Percentiles rank a stretch among this genome's conserved stretches.
Conservation (phyloP, 192 early-diverging fungal genomes). For the Coemansia sp. region DNA sequence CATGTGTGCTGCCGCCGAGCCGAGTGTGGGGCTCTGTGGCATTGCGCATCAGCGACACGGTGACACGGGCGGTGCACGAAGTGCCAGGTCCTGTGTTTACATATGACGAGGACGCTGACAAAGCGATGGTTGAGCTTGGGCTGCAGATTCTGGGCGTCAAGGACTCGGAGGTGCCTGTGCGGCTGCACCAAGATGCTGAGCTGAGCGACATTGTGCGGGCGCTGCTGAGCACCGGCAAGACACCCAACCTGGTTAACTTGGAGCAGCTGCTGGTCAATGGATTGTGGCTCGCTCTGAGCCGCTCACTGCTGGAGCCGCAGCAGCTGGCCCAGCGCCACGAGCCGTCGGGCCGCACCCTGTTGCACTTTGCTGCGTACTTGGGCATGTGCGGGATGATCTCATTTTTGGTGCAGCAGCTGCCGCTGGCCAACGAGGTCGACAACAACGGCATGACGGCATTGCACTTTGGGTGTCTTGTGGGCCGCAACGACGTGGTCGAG, state of each 20-base stretch:
- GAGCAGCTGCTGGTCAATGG: conserved; percentile 32
- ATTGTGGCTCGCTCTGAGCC: conserved; percentile 19
- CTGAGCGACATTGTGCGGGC: conserved; percentile 17
- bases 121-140: conserved; percentile 86
- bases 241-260: conserved; percentile 35
- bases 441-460: conserved; percentile 69
- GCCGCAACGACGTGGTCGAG: conserved; percentile 53
- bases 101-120: conserved; percentile 74
- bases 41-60: conserved; percentile 26
- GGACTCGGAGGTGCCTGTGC: conserved; percentile 34
- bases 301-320: conserved; percentile 20
- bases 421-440: conserved; percentile 57
- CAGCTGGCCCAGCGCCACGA: conserved; percentile 32
- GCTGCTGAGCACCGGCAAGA: conserved; percentile 16
- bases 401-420: conserved; percentile 52
- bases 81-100: conserved; percentile 31
- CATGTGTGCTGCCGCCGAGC: conserved; percentile 81
- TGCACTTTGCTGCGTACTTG: conserved; percentile 66
- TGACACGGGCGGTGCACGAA: conserved; percentile 49
- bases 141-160: conserved; percentile 85
- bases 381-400: conserved; percentile 56
- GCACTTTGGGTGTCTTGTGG: conserved; percentile 66
- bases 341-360: conserved; percentile 57
- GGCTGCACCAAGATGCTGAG: conserved; percentile 29
- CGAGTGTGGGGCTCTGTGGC: conserved; percentile 69